phyloP scores from a whole-genome alignment of 2,329 filamentous ascomycete species.

The Talaromyces piceae region DNA sequence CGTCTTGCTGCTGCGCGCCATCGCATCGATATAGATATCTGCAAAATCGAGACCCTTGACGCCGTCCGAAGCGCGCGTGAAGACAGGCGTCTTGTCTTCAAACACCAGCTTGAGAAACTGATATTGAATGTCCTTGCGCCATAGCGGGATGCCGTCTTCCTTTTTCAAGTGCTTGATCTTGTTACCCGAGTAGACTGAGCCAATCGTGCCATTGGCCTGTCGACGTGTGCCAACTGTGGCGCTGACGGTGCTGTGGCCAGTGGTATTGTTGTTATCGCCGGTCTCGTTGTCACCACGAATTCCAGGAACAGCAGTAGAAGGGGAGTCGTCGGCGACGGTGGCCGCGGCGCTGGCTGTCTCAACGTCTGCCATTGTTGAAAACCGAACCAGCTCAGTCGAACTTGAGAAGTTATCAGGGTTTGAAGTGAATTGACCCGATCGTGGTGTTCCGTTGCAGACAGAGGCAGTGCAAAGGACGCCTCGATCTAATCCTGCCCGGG shows the following conservation, averaged over 20 bases:
- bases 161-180: conserved; percentile 62
- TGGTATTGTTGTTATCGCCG: conserved; percentile 27
- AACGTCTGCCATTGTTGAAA: conserved; percentile 27
- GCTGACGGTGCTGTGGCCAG: conserved; percentile 28
- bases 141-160: conserved; percentile 58
- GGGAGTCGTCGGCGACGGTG: conserved; percentile 17
- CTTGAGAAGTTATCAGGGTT: too few species aligned
- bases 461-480: too few species aligned
- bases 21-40: conserved; percentile 95
- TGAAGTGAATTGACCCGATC: too few species aligned
- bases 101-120: conserved; percentile 58
- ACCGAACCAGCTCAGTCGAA: too few species aligned
- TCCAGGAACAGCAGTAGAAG: background rate
- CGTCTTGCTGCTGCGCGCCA: conserved; percentile 97
- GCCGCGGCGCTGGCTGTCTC: conserved; percentile 28
- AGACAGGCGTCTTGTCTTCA: conserved; percentile 58
- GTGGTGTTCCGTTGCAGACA: too few species aligned
- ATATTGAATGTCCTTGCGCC: conserved; percentile 61
- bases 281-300: conserved; percentile 20
- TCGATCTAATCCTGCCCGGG: too few species aligned
- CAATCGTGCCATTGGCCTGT: conserved; percentile 58
- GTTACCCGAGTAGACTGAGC: conserved; percentile 60
- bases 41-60: conserved; percentile 72
- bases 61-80: conserved; percentile 84
- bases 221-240: conserved; percentile 46